Evolutionary conservation across 2,329 filamentous ascomycete species (phyloP).

Genomic region (Beauveria sp.): DNA sequence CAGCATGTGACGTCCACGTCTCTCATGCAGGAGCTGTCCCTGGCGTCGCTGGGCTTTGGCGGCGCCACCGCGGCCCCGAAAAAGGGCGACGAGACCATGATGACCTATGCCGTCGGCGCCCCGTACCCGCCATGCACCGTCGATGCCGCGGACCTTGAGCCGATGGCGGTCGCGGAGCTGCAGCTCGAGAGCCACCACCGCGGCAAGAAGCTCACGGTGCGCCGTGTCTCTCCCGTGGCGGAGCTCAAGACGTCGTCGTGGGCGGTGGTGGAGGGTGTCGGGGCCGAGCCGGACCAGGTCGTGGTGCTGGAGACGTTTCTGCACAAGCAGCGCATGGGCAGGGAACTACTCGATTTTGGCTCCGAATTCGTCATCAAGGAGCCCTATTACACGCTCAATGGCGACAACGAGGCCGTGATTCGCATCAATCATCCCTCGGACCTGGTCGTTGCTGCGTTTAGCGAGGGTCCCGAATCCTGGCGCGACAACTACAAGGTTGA

Average conservation of each 20-base stretch:
- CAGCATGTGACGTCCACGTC: conserved; percentile 21
- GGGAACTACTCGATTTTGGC: conserved; percentile 26
- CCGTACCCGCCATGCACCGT: conserved; percentile 20
- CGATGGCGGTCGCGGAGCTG: conserved; percentile 20
- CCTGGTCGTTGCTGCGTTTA: conserved; percentile 15
- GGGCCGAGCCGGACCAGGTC: conserved; percentile 16
- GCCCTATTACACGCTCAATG: conserved; percentile 38
- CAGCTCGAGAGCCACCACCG: conserved; percentile 24
- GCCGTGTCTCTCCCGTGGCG: conserved; percentile 21
- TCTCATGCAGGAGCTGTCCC: conserved; percentile 25
- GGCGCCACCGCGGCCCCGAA: conserved; percentile 11
- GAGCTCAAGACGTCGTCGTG: conserved; percentile 20
- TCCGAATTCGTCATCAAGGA: conserved; percentile 37
- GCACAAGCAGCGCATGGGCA: conserved; percentile 25
- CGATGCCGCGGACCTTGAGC: conserved; percentile 15
- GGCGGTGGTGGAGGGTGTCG: conserved; percentile 25
- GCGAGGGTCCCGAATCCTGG: conserved; percentile 16
- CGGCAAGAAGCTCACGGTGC: conserved; percentile 19
- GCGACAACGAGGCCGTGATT: conserved; percentile 31
- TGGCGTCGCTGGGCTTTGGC: conserved; percentile 15
- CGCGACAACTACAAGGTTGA: not conserved
- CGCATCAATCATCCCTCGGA: conserved; percentile 29
- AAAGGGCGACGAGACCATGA: conserved; percentile 18
- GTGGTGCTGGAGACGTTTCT: conserved; percentile 24
- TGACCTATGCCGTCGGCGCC: conserved; percentile 21